Evolutionary conservation across 768 basidiomycete genomes (phyloP), one percentile per base, ranked within the genome.

Genomic region (Scleroderma citrinum): DNA sequence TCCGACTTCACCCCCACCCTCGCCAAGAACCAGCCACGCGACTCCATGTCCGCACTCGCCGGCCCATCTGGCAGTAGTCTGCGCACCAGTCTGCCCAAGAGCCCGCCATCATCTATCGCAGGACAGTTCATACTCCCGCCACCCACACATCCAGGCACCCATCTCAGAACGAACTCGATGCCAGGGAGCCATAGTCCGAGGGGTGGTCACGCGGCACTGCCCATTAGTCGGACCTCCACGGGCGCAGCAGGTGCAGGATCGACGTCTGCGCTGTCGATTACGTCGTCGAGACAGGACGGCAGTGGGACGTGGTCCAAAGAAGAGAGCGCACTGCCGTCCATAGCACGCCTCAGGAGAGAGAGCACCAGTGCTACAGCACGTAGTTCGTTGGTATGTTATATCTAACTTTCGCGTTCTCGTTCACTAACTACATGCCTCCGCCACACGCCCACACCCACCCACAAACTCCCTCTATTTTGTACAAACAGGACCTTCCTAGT

Each of bases 1-100:
- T 72, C 71, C 12, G 77, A 76, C 26, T 90, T 89, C 59, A 78
- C 83, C 0, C 88, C 87, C 0, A 90, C 88, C 0, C 70, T 89
- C 11, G 71, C 74, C 29, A 82, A 80, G 74, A 78, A 83, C 58
- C 76, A 77, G 49, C 78, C 78, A 48, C 75, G 81, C 4, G 78
- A 82, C 48, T 80, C 77, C 8, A 64, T 77, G 45, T 67, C 74
- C 0, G 71, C 69, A 16, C 69, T 71, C 5, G 73, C 71, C 0
- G 61, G 66, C 11, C 58, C 62, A 73, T 30, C 72, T 68, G 30
- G 17, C 17, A 32, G n/a, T n/a, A n/a, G 43, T 2, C 51, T 67
- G 11, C 68, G 76, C 35, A 67, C 70, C 0, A 71, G 72, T 29
- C 59, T 75, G n/a, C 73, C 75, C n/a, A 69, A 69, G 43, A 76